Evolutionary conservation across 768 basidiomycete genomes (phyloP), one percentile per base, ranked within the genome.

Genomic region (Tylopilus intermedius): DNA sequence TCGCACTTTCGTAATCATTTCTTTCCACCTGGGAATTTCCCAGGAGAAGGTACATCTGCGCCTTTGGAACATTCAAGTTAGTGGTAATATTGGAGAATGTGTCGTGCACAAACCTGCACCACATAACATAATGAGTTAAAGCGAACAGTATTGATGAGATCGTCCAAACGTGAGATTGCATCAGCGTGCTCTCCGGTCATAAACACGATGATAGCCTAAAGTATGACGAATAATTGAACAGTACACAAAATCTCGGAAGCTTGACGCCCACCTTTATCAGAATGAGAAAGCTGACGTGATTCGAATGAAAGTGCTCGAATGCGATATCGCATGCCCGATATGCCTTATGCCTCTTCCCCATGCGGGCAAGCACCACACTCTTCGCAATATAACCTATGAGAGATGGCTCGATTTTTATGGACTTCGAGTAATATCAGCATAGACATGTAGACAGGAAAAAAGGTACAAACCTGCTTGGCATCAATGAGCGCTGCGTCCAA

Each of bases 341-440:
- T 33, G 5, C 50, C 8, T 39, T 10, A 3, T 26, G 8, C 5
- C 5, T 44, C 32, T 33, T 6, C 0, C 46, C 50, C 9, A 32
- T 52, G 15, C 41, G 5, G 5, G 44, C 11, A 9, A 39, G 38
- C 5, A 52, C 39, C 7, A 48, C 9, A 21, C 52, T 49, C 42
- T 30, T 54, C 27, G 55, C 50, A 3, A 56, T 52, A 13, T 44
- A 22, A 4, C 50, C 55, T n/a, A 56, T 48, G 24, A 40, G n/a
- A 7, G 55, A 56, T 3, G 27, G 42, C 8, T 48, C 35, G 1
- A 43, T 44, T 27, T 39, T 14, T 4, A 56, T 29, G 5, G 50
- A 48, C 55, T 56, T 44, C 3, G n/a, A 43, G n/a, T 43, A 21
- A 7, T 11, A 11, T 35, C 29, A 35, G 29, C 7, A 5, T 3